These are phyloP conservation scores for Lineolata rhizophorae DNA, from an alignment of 495 filamentous ascomycete species.

Conservation along the genomic window DNA sequence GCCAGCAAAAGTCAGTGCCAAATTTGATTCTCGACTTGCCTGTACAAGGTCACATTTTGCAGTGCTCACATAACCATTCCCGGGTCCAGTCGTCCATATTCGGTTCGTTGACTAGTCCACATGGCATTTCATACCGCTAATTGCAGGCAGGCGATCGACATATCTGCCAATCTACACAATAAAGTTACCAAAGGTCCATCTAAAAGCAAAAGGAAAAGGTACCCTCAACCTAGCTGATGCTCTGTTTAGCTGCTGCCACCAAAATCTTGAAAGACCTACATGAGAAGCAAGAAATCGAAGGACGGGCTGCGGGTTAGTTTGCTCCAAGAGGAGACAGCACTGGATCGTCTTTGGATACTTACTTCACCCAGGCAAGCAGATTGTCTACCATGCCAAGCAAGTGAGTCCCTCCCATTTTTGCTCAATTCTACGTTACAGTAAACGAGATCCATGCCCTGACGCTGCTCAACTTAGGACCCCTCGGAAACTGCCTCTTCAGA, in stretches of 20 bases:
- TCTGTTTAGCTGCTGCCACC: slow-evolving; percentile 27
- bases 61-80: background rate
- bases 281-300: slow-evolving; percentile 34
- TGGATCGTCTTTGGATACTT: background rate
- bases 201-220: background rate
- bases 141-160: slow-evolving; percentile 32
- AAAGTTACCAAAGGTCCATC: slow-evolving; percentile 37
- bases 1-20: slow-evolving; percentile 37
- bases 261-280: slow-evolving; percentile 43
- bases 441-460: background rate
- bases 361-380: slow-evolving; percentile 31
- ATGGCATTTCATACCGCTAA: slow-evolving; percentile 7
- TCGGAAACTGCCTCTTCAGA: slow-evolving; percentile 24
- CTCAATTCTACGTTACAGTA: too few species aligned
- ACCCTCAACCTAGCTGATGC: slow-evolving; percentile 3
- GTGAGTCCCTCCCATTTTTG: too few species aligned
- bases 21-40: background rate
- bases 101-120: slow-evolving; percentile 19
- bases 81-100: slow-evolving; percentile 32
- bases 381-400: slow-evolving; percentile 38
- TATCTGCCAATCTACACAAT: slow-evolving; percentile 44
- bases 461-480: slow-evolving; percentile 14
- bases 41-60: background rate
- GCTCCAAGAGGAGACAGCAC: background rate
- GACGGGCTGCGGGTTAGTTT: slow-evolving; percentile 29